Evolutionary conservation across 768 basidiomycete species (phyloP).

Genomic region (Clitopilus passeckerianus): DNA sequence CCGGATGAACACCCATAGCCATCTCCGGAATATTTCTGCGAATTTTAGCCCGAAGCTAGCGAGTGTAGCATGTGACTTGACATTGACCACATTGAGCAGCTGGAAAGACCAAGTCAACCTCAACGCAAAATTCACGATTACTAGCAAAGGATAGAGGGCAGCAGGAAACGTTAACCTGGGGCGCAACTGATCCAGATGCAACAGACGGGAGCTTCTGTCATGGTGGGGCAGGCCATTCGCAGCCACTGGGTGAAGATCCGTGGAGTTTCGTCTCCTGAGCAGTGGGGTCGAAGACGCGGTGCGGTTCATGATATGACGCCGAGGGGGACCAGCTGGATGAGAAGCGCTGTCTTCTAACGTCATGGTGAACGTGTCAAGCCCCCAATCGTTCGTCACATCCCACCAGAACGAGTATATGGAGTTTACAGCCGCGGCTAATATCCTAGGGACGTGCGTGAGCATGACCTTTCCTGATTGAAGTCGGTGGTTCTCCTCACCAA

Average conservation of each 20-base stretch:
- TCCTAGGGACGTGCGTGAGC: constrained; percentile 40
- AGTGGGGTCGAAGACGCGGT: constrained; percentile 33
- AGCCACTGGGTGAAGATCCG: constrained; percentile 3
- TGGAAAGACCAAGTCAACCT: constrained; percentile 95
- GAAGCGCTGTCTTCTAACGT: constrained; percentile 20
- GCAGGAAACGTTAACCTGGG: constrained; percentile 73
- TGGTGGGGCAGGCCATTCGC: constrained; percentile 1
- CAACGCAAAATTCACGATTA: constrained; percentile 80
- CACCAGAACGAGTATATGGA: constrained; percentile 98
- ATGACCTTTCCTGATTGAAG: not conserved
- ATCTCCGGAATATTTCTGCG: constrained; percentile 83
- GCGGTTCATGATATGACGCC: constrained; percentile 41
- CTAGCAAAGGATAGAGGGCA: constrained; percentile 75
- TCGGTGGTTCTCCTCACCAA: constrained; percentile 53
- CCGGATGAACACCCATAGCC: constrained; percentile 98
- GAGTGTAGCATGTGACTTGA: constrained; percentile 68
- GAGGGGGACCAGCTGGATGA: constrained; percentile 27
- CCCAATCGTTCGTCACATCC: constrained; percentile 99
- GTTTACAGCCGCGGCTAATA: constrained; percentile 80
- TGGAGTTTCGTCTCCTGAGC: constrained; percentile 10
- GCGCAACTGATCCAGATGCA: constrained; percentile 42
- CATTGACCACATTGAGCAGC: constrained; percentile 81
- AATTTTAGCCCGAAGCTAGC: constrained; percentile 89
- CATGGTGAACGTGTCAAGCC: constrained; percentile 65
- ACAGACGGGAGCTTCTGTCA: not conserved